Percentiles rank a stretch among this genome's conserved stretches.
These are phyloP conservation scores for Elongisporangium senticosum DNA, from an alignment of 352 stramenopile species.

Conservation along the genomic window DNA sequence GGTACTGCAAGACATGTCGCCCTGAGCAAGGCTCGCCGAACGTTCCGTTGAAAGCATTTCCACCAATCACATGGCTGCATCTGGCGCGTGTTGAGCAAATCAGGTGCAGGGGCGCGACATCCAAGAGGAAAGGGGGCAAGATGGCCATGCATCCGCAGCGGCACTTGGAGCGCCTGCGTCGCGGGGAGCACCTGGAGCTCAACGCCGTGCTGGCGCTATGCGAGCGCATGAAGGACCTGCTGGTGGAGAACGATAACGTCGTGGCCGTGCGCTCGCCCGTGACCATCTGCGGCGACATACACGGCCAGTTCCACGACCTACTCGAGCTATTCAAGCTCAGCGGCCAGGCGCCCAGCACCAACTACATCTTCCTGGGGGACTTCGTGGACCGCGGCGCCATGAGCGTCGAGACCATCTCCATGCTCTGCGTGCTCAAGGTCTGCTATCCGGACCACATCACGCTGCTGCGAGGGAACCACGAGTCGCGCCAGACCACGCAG, in stretches of 20 bases:
- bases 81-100: background rate
- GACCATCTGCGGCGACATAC: constrained; percentile 91
- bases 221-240: constrained; percentile 60
- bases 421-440: constrained; percentile 87
- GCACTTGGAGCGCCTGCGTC: constrained; percentile 57
- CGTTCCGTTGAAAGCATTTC: background rate
- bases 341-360: constrained; percentile 80
- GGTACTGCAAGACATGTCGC: background rate
- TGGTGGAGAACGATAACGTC: constrained; percentile 80
- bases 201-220: constrained; percentile 55
- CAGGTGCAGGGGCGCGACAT: background rate
- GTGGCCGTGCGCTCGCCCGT: constrained; percentile 72
- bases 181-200: constrained; percentile 46
- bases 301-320: constrained; percentile 97
- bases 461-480: constrained; percentile 95
- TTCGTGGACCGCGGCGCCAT: constrained; percentile 96
- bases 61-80: background rate
- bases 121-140: background rate
- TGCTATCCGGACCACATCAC: constrained; percentile 90
- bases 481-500: constrained; percentile 80
- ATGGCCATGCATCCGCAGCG: constrained; percentile 27
- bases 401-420: constrained; percentile 90
- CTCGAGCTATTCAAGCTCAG: constrained; percentile 90
- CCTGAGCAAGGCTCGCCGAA: background rate
- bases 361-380: constrained; percentile 96